Conservation (phyloP, 1,139 yeast genomes). For the Diutina mesorugosa region DNA sequence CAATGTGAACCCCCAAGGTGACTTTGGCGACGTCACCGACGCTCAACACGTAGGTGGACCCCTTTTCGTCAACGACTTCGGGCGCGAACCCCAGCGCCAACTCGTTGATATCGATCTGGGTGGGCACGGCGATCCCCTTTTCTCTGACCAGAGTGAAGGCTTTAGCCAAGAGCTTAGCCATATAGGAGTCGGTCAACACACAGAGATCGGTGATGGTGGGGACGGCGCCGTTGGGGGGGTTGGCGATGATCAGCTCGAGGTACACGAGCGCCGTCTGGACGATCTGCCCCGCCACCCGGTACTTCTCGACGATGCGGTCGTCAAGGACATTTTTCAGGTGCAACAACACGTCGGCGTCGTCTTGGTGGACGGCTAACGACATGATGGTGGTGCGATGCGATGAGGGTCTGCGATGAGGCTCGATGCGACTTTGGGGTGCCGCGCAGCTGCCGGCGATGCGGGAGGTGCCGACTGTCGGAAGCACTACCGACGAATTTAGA, state of each 20-base stretch:
- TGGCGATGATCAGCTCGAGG: conserved; percentile 45
- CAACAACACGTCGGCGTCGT: conserved; percentile 62
- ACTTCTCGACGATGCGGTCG: conserved; percentile 58
- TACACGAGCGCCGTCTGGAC: conserved; percentile 76
- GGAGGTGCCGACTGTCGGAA: not conserved
- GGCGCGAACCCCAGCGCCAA: conserved; percentile 75
- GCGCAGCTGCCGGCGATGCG: not conserved
- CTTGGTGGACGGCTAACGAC: conserved; percentile 58
- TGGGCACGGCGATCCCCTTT: conserved; percentile 89
- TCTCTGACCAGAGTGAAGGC: conserved; percentile 50
- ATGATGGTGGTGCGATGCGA: conserved; percentile 11
- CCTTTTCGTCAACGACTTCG: conserved; percentile 51
- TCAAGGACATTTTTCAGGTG: conserved; percentile 61
- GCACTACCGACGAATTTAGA: not conserved
- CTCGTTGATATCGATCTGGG: conserved; percentile 74
- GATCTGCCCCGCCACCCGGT: conserved; percentile 82
- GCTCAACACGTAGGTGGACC: conserved; percentile 32
- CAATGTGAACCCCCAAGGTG: conserved; percentile 80
- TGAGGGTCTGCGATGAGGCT: not conserved
- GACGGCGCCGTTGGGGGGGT: conserved; percentile 20
- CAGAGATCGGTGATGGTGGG: conserved; percentile 67
- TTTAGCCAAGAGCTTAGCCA: conserved; percentile 39
- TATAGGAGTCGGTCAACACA: conserved; percentile 65
- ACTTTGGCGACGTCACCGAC: conserved; percentile 83
- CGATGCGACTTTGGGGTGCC: not conserved